These are phyloP conservation scores for Cryptococcus amylolentus DNA, from an alignment of 1,284 basidiomycete species.

Conservation along the genomic window DNA sequence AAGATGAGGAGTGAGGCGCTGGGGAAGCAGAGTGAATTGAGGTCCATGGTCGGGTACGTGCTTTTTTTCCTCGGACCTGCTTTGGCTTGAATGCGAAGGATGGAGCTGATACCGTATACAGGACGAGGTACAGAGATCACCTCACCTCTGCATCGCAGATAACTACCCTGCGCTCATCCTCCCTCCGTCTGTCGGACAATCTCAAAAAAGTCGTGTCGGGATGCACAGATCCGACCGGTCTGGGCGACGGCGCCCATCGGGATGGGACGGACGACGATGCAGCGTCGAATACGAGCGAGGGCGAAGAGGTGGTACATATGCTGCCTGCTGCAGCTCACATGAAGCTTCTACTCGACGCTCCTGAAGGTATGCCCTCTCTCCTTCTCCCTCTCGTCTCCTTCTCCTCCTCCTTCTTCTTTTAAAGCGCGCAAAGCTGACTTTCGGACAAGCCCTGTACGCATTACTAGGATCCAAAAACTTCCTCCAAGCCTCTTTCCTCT, in stretches of 20 bases:
- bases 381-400: too few species aligned
- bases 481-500: constrained; percentile 77
- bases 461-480: constrained; percentile 73
- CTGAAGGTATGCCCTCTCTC: constrained; percentile 57
- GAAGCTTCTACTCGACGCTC: constrained; percentile 79
- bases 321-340: constrained; percentile 79
- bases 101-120: constrained; percentile 41
- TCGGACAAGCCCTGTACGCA: constrained; percentile 60
- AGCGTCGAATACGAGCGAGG: constrained; percentile 17
- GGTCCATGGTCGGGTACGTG: constrained; percentile 91
- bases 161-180: constrained; percentile 56
- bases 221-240: constrained; percentile 36
- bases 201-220: constrained; percentile 35
- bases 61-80: background rate
- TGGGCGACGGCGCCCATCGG: constrained; percentile 9
- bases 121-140: constrained; percentile 90
- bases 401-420: too few species aligned
- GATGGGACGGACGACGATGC: constrained; percentile 6
- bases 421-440: background rate
- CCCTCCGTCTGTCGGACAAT: constrained; percentile 51
- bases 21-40: constrained; percentile 83
- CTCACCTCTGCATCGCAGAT: constrained; percentile 86
- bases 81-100: too few species aligned
- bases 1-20: constrained; percentile 80
- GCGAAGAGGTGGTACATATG: constrained; percentile 57